Base-by-base conservation (phyloP, 805 yeast genomes). In the Sugiyamaella chiloensis region DNA sequence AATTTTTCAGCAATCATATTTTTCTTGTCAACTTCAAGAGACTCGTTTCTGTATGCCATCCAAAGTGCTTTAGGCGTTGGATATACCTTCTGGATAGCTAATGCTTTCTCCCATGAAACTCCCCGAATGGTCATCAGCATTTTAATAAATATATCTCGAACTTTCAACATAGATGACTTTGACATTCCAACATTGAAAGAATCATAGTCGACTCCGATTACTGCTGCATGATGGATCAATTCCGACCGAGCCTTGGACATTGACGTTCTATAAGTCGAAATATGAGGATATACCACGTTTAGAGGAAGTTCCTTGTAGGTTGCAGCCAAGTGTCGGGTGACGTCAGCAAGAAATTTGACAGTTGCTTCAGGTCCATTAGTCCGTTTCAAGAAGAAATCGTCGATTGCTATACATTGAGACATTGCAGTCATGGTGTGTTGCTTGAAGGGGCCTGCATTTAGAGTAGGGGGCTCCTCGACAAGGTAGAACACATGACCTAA, bases 121-220 rank as follows among this genome's bases (percentile, higher is more conserved):
- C 98, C 99, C 51, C 78, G 75, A 2, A 85, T 75, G 2, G 89
- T 78, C 84, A 89, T 79, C 19, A 93, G 73, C 83, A 88, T 80
- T 39, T 78, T 71, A 1, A 88, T 67, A 56, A 81, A 91, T 57
- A 87, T 67, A 52, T 91, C 96, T 40, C 79, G 80, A 0, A 87
- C 79, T 0, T 96, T 85, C 59, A 76, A 70, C 70, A 83, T 68
- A 21, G 78, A 78, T 1, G 85, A 73, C 60, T 93, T 93, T 2
- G 83, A 78, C 64, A 93, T 66, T 26, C 83, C 72, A 4, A 75
- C 76, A 57, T 83, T 85, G 61, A 87, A 90, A 8, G 78, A 71
- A 40, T 70, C 71, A 57, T 73, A 72, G 67, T 50, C 66, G 24
- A 64, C 54, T 4, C 59, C 82, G 81, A 42, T 77, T 7, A 7